Evolutionary conservation across 2,329 filamentous ascomycete genomes (phyloP).

Genomic region (Zymoseptoria tritici): DNA sequence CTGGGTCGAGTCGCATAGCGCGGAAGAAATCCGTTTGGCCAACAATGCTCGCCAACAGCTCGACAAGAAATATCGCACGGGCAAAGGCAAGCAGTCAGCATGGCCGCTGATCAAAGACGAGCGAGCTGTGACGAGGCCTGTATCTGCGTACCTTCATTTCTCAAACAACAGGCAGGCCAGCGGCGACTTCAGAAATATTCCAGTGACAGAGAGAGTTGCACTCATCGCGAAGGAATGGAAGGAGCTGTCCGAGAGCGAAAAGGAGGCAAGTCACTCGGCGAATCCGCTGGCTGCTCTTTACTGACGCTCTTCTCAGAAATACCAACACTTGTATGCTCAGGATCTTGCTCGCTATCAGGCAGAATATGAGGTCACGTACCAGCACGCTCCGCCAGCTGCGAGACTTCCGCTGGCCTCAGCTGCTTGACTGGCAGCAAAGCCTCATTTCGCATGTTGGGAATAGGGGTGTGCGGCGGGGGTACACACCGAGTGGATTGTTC

Average conservation of each 20-base stretch:
- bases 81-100: slow-evolving; percentile 5
- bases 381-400: background rate
- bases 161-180: slow-evolving; percentile 36
- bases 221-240: slow-evolving; percentile 44
- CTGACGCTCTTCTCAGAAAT: slow-evolving; percentile 13
- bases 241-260: slow-evolving; percentile 39
- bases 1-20: slow-evolving; percentile 50
- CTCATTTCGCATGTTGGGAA: background rate
- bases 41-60: slow-evolving; percentile 48
- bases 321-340: slow-evolving; percentile 4
- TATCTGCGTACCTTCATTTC: slow-evolving; percentile 39
- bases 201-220: slow-evolving; percentile 32
- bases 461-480: background rate
- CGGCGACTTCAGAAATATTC: slow-evolving; percentile 47
- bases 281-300: background rate
- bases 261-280: slow-evolving; percentile 35
- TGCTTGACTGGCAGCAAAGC: background rate
- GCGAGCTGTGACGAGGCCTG: slow-evolving; percentile 42
- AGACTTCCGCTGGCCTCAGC: background rate
- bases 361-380: slow-evolving; percentile 9
- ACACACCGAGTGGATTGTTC: background rate
- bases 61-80: slow-evolving; percentile 13
- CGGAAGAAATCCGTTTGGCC: slow-evolving; percentile 50
- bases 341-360: slow-evolving; percentile 8
- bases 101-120: slow-evolving; percentile 46